phyloP scores from a whole-genome alignment of 2,329 filamentous ascomycete species.

The Didymella sp. region DNA sequence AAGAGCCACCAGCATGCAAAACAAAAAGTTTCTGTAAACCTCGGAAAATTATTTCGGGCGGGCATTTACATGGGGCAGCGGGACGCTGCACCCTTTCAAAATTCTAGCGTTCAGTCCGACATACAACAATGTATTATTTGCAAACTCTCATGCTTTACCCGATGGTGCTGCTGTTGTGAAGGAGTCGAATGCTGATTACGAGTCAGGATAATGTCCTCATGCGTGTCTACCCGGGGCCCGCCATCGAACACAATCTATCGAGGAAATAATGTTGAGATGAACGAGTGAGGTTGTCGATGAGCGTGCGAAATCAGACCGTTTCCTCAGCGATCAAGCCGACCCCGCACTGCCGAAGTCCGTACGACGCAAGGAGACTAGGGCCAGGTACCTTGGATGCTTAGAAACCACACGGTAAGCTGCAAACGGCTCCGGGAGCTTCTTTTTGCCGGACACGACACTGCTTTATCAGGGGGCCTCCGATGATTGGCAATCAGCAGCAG shows the following conservation, averaged over 20 bases:
- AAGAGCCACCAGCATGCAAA: constrained; percentile 33
- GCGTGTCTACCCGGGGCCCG: neutral
- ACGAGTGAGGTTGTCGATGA: neutral
- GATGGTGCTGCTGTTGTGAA: neutral
- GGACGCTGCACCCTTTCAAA: constrained; percentile 23
- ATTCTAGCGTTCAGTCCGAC: constrained; percentile 26
- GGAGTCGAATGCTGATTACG: neutral
- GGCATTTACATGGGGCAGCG: constrained; percentile 25
- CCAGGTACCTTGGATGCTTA: constrained; percentile 29
- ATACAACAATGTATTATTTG: constrained; percentile 20
- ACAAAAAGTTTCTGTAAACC: constrained; percentile 25
- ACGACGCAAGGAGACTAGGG: constrained; percentile 16
- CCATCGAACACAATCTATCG: neutral
- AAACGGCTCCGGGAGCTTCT: constrained; percentile 5
- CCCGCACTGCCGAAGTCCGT: constrained; percentile 23
- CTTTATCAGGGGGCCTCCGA: constrained; percentile 4
- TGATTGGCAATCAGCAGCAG: constrained; percentile 1
- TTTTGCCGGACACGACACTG: constrained; percentile 9
- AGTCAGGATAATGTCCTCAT: neutral
- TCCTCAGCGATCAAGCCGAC: constrained; percentile 4
- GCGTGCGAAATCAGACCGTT: neutral
- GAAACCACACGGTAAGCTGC: constrained; percentile 22
- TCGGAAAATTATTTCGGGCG: constrained; percentile 21
- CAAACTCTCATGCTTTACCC: neutral
- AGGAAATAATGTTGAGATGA: neutral